These are phyloP conservation scores for Endocarpon pusillum DNA, from an alignment of 495 filamentous ascomycete species.

Conservation along the genomic window DNA sequence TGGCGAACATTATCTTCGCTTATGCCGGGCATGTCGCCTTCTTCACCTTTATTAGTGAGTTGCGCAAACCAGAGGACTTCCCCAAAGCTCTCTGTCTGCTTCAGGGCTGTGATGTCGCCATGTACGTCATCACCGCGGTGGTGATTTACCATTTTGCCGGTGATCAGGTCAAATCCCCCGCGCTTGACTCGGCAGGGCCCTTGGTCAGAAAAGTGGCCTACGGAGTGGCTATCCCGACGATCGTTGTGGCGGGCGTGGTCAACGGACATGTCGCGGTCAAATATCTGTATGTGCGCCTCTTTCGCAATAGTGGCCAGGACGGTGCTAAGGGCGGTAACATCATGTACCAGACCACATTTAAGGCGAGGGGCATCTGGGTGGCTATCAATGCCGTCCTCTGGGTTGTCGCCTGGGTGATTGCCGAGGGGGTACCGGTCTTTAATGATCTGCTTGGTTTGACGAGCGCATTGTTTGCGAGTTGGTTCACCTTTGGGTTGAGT, in stretches of 20 bases:
- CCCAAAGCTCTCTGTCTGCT: constrained; percentile 48
- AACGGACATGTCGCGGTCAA: constrained; percentile 46
- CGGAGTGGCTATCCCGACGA: constrained; percentile 58
- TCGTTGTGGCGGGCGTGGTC: constrained; percentile 43
- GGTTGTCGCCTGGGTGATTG: constrained; percentile 52
- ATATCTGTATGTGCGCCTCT: constrained; percentile 49
- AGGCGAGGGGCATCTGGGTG: constrained; percentile 35
- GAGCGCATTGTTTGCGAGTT: constrained; percentile 15
- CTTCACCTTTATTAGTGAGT: constrained; percentile 61
- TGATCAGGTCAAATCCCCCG: constrained; percentile 48
- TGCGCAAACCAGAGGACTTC: constrained; percentile 51
- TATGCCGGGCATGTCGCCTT: constrained; percentile 52
- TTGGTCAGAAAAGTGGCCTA: constrained; percentile 53
- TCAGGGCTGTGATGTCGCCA: constrained; percentile 41
- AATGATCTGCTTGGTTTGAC: constrained; percentile 41
- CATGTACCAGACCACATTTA: constrained; percentile 42
- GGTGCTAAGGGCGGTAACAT: constrained; percentile 1
- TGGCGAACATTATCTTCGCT: constrained; percentile 26
- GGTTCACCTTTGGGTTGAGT: constrained; percentile 25
- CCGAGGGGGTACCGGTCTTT: constrained; percentile 57
- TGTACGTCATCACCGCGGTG: constrained; percentile 36
- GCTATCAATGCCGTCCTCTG: constrained; percentile 39
- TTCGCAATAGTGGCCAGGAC: constrained; percentile 24
- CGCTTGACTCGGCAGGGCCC: constrained; percentile 44
- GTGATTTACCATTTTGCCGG: constrained; percentile 58